Evolutionary conservation across 441 rosid species (phyloP), one percentile per base, ranked within the genome.

Genomic region (Cnidoscolus chayamansa): DNA sequence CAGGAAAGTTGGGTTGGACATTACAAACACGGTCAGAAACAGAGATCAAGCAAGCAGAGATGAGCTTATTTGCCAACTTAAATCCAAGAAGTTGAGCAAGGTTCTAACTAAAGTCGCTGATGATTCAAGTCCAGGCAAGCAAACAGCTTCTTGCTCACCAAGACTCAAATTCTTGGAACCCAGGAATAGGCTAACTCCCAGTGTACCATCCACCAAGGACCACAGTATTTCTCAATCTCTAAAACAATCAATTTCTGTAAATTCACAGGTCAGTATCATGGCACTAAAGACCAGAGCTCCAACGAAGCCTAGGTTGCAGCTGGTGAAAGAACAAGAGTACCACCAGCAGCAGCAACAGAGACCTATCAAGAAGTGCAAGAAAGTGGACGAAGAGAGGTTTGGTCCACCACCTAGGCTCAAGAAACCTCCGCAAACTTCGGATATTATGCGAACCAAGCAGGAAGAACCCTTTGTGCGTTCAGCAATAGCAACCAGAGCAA

Each of bases 1-100:
- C 67, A 76, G 90, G 77, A 83, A 82, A 81, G 85, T 84, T 1
- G 97, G 93, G 0, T 69, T 75, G 74, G 97, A 94, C 81, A 82
- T 92, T 70, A 88, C 99, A 25, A 94, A 90, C 86, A 84, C 82
- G 1, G 77, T 83, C 31, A 80, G 76, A 51, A 84, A 69, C 84
- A 80, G 87, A 76, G 87, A 83, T 7, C 80, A 40, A 40, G 45
- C 45, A 4, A 40, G 45, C 45, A 40, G 45, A 76, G 59, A 56
- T 8, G 87, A 87, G 73, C 71, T 79, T 67, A 65, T 82, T 57
- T 73, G 51, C 57, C 83, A 70, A 65, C 60, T 79, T 17, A 88
- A 82, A 48, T 57, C 74, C 64, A 88, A 78, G 84, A 86, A 84
- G 70, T 66, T 58, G 53, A 71, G 79, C 74, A 74, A 65, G 47